Evolutionary conservation across 2,329 filamentous ascomycete genomes (phyloP).

Genomic region (Nigrograna mackinnonii): DNA sequence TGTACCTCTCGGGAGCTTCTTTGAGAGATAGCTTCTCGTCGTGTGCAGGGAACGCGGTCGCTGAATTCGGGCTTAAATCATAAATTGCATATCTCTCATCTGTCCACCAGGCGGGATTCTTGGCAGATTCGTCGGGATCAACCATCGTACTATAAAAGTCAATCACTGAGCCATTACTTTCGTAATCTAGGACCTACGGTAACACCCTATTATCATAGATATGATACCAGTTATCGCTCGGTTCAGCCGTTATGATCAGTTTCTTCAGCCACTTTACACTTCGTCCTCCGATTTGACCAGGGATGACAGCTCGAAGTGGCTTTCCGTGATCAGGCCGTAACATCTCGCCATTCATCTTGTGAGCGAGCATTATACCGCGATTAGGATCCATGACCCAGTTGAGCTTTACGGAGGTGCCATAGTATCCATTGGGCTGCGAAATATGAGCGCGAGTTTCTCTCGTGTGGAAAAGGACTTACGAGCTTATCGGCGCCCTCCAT

Average conservation of each 20-base stretch:
- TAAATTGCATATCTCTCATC: constrained; percentile 94
- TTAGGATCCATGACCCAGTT: constrained; percentile 87
- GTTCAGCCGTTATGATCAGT: constrained; percentile 74
- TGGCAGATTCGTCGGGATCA: constrained; percentile 76
- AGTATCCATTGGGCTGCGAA: constrained; percentile 75
- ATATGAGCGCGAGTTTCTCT: constrained; percentile 15
- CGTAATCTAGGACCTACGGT: constrained; percentile 55
- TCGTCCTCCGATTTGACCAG: constrained; percentile 87
- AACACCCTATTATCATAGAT: constrained; percentile 91
- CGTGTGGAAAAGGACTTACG: constrained; percentile 35
- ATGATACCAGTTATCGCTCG: constrained; percentile 94
- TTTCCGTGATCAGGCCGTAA: constrained; percentile 84
- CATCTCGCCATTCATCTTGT: constrained; percentile 86
- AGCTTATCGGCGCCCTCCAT: constrained; percentile 90
- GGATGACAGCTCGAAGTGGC: constrained; percentile 80
- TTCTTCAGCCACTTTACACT: constrained; percentile 93
- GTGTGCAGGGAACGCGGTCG: constrained; percentile 78
- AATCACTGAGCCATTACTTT: constrained; percentile 6
- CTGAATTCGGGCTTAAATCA: constrained; percentile 86
- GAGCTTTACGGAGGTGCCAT: constrained; percentile 85
- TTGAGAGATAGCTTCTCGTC: constrained; percentile 65
- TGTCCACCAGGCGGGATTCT: constrained; percentile 76
- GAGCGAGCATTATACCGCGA: constrained; percentile 81
- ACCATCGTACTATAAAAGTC: constrained; percentile 66
- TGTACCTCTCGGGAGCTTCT: constrained; percentile 60